These are phyloP conservation scores for Anisodus acutangulus DNA, from an alignment of 257 asterid species.

Conservation along the genomic window DNA sequence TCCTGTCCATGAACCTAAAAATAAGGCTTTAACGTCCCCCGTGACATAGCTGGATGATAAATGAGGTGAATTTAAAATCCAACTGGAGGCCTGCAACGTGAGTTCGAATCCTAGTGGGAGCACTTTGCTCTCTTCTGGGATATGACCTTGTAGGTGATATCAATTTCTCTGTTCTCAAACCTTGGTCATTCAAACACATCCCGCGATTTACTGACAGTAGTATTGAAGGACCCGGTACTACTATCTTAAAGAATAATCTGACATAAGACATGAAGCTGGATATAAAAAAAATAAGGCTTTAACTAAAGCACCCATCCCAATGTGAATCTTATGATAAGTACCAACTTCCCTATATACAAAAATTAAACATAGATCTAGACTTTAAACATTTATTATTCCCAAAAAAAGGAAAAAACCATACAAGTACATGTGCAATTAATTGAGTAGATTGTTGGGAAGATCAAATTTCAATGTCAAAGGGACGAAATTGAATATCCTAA, in stretches of 20 bases:
- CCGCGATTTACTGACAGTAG: too few relatives aligned
- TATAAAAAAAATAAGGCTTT: neutral
- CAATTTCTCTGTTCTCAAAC: too few relatives aligned
- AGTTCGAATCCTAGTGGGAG: too few relatives aligned
- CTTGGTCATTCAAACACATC: too few relatives aligned
- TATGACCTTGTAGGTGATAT: too few relatives aligned
- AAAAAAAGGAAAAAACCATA: neutral
- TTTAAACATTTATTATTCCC: neutral
- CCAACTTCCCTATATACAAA: neutral
- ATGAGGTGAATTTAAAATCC: too few relatives aligned
- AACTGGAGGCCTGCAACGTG: too few relatives aligned
- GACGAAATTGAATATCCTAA: neutral
- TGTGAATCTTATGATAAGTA: neutral
- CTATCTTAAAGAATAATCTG: too few relatives aligned
- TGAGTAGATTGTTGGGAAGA: constrained; percentile 12
- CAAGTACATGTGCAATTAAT: constrained; percentile 29
- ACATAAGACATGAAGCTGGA: too few relatives aligned
- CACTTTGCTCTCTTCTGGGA: too few relatives aligned
- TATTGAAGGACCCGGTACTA: too few relatives aligned
- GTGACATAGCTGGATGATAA: too few relatives aligned
- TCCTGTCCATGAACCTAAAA: neutral
- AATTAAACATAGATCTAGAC: neutral
- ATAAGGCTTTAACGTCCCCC: neutral
- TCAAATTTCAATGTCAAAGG: constrained; percentile 18
- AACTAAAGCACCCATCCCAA: neutral